Conservation (phyloP, 2,329 filamentous ascomycete species). For the Aspergillus novoparasiticus region DNA sequence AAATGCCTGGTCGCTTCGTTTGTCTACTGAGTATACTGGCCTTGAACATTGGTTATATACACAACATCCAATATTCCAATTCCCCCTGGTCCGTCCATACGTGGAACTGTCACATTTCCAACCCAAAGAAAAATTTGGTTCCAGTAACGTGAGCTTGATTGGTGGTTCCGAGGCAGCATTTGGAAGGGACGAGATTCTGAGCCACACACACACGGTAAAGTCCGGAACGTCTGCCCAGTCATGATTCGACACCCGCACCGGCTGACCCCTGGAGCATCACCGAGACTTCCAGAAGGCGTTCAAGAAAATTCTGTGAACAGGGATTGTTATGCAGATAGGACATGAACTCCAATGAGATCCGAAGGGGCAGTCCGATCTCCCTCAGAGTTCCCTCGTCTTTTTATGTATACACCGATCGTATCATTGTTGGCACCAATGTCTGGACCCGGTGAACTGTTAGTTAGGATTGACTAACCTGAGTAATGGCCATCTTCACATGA, state of each 20-base stretch:
- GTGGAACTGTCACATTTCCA: not conserved
- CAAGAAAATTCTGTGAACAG: slow-evolving; percentile 3
- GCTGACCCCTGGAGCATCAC: slow-evolving; percentile 4
- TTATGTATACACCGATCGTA: no score
- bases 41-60: not conserved
- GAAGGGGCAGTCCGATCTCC: not conserved
- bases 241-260: slow-evolving; percentile 5
- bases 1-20: not conserved
- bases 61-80: not conserved
- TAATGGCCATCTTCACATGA: not conserved
- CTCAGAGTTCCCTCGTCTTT: no score
- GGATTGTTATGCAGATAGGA: not conserved
- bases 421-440: no score
- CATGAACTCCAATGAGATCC: not conserved
- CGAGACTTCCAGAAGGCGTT: slow-evolving; percentile 2
- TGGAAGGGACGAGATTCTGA: not conserved
- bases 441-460: no score
- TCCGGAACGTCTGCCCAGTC: slow-evolving; percentile 10
- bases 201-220: slow-evolving; percentile 14
- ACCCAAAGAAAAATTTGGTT: not conserved
- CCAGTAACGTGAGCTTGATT: not conserved
- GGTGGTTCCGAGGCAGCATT: not conserved
- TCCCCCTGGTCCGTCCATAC: not conserved
- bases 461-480: no score
- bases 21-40: not conserved